Evolutionary conservation across 495 filamentous ascomycete species (phyloP), one percentile per base, ranked within the genome.

Genomic region (Penicillium macrosclerotiorum): DNA sequence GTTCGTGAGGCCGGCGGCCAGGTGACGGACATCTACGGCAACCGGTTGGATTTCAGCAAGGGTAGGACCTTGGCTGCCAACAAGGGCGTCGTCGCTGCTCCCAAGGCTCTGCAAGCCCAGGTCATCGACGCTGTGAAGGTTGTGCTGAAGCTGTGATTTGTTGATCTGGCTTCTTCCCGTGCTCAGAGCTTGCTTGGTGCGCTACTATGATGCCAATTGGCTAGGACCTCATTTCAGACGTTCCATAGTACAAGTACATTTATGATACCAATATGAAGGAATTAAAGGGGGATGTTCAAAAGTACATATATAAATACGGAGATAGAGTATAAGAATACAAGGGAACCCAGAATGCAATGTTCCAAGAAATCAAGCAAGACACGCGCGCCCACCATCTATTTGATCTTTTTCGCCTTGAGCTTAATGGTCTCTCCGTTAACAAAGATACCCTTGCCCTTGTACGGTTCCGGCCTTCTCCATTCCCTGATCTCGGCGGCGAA

Each of bases 371-470:
- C 27, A 52, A 49, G 49, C 35, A 51, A 50, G 53, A 42, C 45
- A 37, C 43, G 40, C 44, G 36, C 53, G 41, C 49, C 30, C 42
- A 29, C 30, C 44, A 50, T 55, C 61, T 64, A 98, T 79, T 95
- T 96, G 69, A 97, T 95, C 84, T 97, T 98, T 85, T 95, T 96
- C 47, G 87, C 82, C 81, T 98, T 98, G 64, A 98, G 66, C 78
- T 84, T 91, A 75, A 98, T 96, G 3, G 90, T 96, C 77, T 98
- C 92, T 37, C 88, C 87, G 64, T 96, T 92, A 46, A 97, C 80
- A 57, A 97, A 98, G 51, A 98, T 96, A 60, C 93, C 93, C 82
- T 98, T 96, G 42, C 93, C 93, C 82, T 98, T 98, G 71, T 97
- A 98, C 38, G 94, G 93, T 69, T 98, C 93, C 29, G 93, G 93